These are phyloP conservation scores for Xylariaceae sp. DNA, from an alignment of 2,329 filamentous ascomycete genomes.

Conservation along the genomic window DNA sequence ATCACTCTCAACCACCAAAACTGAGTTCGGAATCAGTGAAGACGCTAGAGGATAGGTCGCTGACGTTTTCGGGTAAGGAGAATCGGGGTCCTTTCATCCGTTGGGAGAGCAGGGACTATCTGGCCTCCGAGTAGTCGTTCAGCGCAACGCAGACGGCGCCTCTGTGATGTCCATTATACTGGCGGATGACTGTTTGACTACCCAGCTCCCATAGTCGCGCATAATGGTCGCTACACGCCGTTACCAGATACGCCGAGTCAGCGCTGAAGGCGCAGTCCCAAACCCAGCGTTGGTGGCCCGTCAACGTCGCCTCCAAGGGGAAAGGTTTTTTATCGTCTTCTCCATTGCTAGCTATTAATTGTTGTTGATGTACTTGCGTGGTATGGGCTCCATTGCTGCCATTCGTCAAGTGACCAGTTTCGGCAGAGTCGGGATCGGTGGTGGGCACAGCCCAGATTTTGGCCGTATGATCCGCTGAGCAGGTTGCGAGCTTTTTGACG, in stretches of 20 bases:
- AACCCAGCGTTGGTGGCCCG: slow-evolving; percentile 93
- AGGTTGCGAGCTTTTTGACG: slow-evolving; percentile 92
- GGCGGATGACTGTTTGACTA: slow-evolving; percentile 87
- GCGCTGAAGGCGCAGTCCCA: slow-evolving; percentile 97
- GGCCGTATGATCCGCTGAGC: slow-evolving; percentile 89
- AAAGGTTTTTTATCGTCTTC: slow-evolving; percentile 63
- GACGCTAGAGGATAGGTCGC: too few species aligned
- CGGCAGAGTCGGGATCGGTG: slow-evolving; percentile 19
- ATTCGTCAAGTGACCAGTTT: slow-evolving; percentile 15
- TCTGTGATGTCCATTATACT: slow-evolving; percentile 94
- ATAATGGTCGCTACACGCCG: slow-evolving; percentile 92
- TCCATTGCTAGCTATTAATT: slow-evolving; percentile 14
- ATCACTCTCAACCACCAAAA: too few species aligned
- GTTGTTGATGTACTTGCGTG: not conserved
- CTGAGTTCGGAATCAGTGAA: too few species aligned
- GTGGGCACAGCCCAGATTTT: slow-evolving; percentile 77
- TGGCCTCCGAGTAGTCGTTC: slow-evolving; percentile 78
- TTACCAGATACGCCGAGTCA: slow-evolving; percentile 91
- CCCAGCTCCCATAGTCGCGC: slow-evolving; percentile 88
- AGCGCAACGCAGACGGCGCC: slow-evolving; percentile 91
- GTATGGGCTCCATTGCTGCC: slow-evolving; percentile 22
- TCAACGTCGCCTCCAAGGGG: slow-evolving; percentile 84
- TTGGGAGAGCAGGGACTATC: slow-evolving; percentile 40
- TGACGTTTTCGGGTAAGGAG: too few species aligned
- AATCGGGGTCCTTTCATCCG: too few species aligned